Evolutionary conservation across 2,329 filamentous ascomycete species (phyloP).

Genomic region (Paraphaeosphaeria sporulosa): DNA sequence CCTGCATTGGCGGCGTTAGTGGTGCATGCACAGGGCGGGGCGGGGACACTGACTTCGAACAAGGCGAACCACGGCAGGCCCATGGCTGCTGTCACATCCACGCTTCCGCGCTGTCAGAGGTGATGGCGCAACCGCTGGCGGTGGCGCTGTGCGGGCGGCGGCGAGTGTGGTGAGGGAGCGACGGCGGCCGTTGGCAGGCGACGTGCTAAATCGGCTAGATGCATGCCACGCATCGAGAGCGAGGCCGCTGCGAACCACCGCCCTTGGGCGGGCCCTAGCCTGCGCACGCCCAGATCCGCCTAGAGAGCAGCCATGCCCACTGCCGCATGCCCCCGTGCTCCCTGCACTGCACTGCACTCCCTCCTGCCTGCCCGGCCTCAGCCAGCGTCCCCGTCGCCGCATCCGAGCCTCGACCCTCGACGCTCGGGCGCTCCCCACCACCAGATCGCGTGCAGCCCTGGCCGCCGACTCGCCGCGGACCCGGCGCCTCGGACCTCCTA

Average conservation of each 20-base stretch:
- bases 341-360: conserved; percentile 5
- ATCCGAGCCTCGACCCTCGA: too few relatives aligned
- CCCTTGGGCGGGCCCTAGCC: neutral
- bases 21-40: conserved; percentile 12
- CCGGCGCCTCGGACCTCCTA: conserved; percentile 21
- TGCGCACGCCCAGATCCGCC: neutral
- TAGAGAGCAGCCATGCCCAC: neutral
- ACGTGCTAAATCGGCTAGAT: neutral
- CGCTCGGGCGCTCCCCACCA: conserved; percentile 26
- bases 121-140: neutral
- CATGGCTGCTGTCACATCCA: conserved; percentile 25
- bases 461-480: conserved; percentile 18
- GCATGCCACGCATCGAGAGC: conserved; percentile 6
- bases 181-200: conserved; percentile 1
- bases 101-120: neutral
- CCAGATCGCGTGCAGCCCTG: conserved; percentile 22
- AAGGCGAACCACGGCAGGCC: conserved; percentile 38
- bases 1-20: conserved; percentile 40
- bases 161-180: conserved; percentile 10
- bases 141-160: conserved; percentile 10
- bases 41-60: conserved; percentile 38
- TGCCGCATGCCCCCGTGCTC: conserved; percentile 3
- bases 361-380: too few relatives aligned
- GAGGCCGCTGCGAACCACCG: conserved; percentile 12
- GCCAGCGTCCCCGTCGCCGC: too few relatives aligned